phyloP scores from a whole-genome alignment of 345 rosid genomes.

The Salix viminalis region DNA sequence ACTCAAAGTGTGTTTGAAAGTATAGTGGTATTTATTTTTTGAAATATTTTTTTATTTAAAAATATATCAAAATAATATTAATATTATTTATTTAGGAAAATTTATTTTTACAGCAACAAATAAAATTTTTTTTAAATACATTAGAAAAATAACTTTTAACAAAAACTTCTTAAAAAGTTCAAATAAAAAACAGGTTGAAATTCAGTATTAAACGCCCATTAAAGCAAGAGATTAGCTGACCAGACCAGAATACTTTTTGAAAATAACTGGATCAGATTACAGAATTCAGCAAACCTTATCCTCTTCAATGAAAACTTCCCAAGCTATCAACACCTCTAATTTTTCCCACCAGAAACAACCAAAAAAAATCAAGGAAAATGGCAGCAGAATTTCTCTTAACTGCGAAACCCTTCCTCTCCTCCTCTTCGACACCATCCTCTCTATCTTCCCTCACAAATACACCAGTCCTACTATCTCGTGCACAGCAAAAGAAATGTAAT shows the following conservation, averaged over 20 bases:
- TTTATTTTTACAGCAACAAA: too few relatives aligned
- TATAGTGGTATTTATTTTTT: too few relatives aligned
- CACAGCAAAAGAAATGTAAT: conserved; percentile 17
- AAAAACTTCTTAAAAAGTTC: too few relatives aligned
- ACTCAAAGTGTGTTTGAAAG: too few relatives aligned
- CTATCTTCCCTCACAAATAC: conserved; percentile 9
- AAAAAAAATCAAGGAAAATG: conserved; percentile 34
- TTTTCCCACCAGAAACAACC: conserved; percentile 30
- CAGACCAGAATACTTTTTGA: conserved; percentile 23
- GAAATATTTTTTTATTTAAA: too few relatives aligned
- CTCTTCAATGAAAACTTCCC: conserved; percentile 13
- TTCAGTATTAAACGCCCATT: background rate
- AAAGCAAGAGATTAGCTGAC: background rate
- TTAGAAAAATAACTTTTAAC: too few relatives aligned
- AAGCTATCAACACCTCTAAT: conserved; percentile 20
- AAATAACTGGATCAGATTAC: conserved; percentile 36
- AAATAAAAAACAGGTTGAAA: too few relatives aligned
- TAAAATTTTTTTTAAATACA: too few relatives aligned
- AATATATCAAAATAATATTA: too few relatives aligned
- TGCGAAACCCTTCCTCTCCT: conserved; percentile 40
- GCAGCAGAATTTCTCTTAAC: conserved; percentile 48
- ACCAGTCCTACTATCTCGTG: conserved; percentile 10
- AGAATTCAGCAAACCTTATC: conserved; percentile 46
- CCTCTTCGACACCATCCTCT: conserved; percentile 14
- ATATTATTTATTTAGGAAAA: too few relatives aligned